Percentiles rank a stretch among this genome's conserved stretches.
These are phyloP conservation scores for Mycena capillaripes DNA, from an alignment of 768 basidiomycete genomes.

Conservation along the genomic window DNA sequence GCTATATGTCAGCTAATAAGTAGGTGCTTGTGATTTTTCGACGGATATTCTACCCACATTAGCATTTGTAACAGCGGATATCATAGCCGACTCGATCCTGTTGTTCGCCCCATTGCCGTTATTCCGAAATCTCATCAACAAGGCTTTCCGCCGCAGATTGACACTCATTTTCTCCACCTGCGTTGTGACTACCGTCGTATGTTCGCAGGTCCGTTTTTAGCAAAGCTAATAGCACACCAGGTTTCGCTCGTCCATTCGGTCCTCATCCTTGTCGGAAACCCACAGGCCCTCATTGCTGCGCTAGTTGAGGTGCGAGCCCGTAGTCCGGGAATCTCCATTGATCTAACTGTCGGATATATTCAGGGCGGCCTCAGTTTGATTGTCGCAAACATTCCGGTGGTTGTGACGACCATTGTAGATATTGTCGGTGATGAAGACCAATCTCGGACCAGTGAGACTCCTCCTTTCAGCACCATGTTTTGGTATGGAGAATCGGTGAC, in stretches of 20 bases:
- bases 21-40: slow-evolving; percentile 44
- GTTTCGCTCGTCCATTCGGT: slow-evolving; percentile 60
- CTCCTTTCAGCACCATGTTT: no score
- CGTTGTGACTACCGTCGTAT: slow-evolving; percentile 60
- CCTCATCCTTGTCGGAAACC: slow-evolving; percentile 52
- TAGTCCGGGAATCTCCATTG: no score
- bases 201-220: neutral
- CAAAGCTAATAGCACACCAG: neutral
- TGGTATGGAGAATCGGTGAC: no score
- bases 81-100: slow-evolving; percentile 60
- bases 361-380: neutral
- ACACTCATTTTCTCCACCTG: slow-evolving; percentile 69
- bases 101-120: slow-evolving; percentile 61
- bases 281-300: slow-evolving; percentile 51
- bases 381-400: neutral
- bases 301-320: slow-evolving; percentile 55
- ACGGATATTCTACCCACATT: slow-evolving; percentile 44
- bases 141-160: slow-evolving; percentile 53
- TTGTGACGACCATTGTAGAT: neutral
- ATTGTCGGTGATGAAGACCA: neutral
- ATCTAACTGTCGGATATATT: neutral
- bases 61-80: slow-evolving; percentile 55
- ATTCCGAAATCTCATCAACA: slow-evolving; percentile 57
- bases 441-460: neutral
- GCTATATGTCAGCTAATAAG: slow-evolving; percentile 66